Evolutionary conservation across 495 filamentous ascomycete genomes (phyloP), one percentile per base, ranked within the genome.

Genomic region (Cenococcum geophilum): DNA sequence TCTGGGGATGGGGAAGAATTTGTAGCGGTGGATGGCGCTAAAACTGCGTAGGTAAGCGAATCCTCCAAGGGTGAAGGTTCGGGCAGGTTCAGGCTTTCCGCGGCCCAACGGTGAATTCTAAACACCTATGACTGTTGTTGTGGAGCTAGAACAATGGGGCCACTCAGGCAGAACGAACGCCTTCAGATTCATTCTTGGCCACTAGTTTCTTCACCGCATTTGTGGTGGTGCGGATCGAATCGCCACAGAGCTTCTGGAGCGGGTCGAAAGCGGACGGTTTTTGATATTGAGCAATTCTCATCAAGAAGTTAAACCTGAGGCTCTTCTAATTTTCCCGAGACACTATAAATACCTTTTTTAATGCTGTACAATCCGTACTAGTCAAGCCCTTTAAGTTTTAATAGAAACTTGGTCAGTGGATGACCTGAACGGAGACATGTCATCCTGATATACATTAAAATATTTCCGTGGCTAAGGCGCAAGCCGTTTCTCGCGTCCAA

Each of bases 21-120:
- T 52, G 49, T 52, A 52, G 21, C 49, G 49, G 49, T 52, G 49
- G 49, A 52, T 10, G 49, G 49, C 49, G 49, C 49, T 52, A 52
- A 52, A 52, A 52, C 23, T 23, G 49, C 21, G 49, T 52, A 52
- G 27, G 49, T 52, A 52, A 52, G 49, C 49, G 49, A 52, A 23
- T 23, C 20, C 49, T 23, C 23, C 49, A 23, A 27, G 25, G 49
- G 14, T 16, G 23, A 52, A 32, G 8, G 21, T 52, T 52, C 49
- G 49, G 49, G 49, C 49, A 52, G 49, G 49, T 52, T 52, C 49
- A 23, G 21, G 21, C 48, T 52, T 52, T 8, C 49, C 18, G 49
- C 49, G 49, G 49, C 49, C 49, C 49, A 52, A 52, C 49, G 22
- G 23, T 52, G 49, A 52, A 52, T 27, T 52, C 10, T 25, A 6